These are phyloP conservation scores for Nyctanthes arbortristis DNA, from an alignment of 257 asterid genomes.

Conservation along the genomic window DNA sequence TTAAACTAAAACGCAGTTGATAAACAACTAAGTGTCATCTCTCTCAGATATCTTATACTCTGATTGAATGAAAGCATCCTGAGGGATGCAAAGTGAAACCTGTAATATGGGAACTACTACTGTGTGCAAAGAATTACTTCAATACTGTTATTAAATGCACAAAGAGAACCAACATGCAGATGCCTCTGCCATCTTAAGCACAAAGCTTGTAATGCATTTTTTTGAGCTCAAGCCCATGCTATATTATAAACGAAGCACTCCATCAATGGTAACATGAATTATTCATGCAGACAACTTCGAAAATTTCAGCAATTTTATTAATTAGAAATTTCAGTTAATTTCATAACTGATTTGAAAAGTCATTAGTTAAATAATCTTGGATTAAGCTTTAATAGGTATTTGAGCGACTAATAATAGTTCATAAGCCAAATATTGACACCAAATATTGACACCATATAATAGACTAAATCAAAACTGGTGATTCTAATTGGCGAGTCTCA, in stretches of 20 bases:
- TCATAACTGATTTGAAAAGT: neutral
- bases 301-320: neutral
- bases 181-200: neutral
- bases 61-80: neutral
- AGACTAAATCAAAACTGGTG: neutral
- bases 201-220: neutral
- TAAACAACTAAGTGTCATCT: slow-evolving; percentile 1
- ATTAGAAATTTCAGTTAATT: slow-evolving; percentile 8
- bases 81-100: slow-evolving; percentile 6
- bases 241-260: neutral
- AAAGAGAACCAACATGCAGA: neutral
- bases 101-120: slow-evolving; percentile 12
- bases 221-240: neutral
- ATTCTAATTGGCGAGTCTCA: neutral
- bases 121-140: neutral
- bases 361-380: neutral
- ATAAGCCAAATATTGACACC: too few species aligned
- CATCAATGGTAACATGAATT: neutral
- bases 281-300: neutral
- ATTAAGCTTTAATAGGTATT: neutral
- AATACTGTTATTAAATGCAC: neutral
- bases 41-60: neutral
- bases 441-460: neutral
- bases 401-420: neutral
- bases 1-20: slow-evolving; percentile 5